Evolutionary conservation across 164 flowering plant genomes (phyloP).

Genomic region (Berberis thunbergii): DNA sequence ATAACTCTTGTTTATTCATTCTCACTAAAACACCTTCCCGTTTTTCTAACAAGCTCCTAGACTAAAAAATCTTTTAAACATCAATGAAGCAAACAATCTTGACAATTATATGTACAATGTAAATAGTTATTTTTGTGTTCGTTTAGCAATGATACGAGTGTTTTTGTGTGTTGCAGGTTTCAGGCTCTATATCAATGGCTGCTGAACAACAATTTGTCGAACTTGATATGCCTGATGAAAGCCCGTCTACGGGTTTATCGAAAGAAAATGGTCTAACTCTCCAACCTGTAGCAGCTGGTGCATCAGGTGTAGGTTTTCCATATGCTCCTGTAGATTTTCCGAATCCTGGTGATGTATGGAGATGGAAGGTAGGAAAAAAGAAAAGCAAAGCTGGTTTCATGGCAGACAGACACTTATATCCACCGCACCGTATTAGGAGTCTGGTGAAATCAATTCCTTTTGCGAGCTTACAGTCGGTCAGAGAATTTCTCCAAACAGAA

Average conservation of each 20-base stretch:
- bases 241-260: neutral
- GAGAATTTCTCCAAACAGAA: constrained; percentile 26
- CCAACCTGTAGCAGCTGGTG: constrained; percentile 31
- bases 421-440: constrained; percentile 30
- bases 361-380: constrained; percentile 78
- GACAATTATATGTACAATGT: too few relatives aligned
- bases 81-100: too few relatives aligned
- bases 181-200: neutral
- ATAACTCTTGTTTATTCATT: too few relatives aligned
- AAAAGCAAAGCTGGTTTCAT: constrained; percentile 31
- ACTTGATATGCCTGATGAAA: neutral
- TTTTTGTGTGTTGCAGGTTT: neutral
- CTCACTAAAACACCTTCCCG: too few relatives aligned
- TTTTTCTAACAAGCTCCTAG: too few relatives aligned
- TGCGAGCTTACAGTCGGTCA: constrained; percentile 51
- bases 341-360: constrained; percentile 66
- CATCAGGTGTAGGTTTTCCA: constrained; percentile 63
- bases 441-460: constrained; percentile 17
- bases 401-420: constrained; percentile 56
- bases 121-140: too few relatives aligned
- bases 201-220: neutral
- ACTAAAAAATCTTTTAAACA: too few relatives aligned
- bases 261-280: constrained; percentile 10
- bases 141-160: neutral
- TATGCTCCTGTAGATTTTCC: constrained; percentile 90